A percentile compares a stretch with the other conserved stretches of the same genome.
phyloP scores from a whole-genome alignment of 441 rosid species.

The Gossypium davidsonii region DNA sequence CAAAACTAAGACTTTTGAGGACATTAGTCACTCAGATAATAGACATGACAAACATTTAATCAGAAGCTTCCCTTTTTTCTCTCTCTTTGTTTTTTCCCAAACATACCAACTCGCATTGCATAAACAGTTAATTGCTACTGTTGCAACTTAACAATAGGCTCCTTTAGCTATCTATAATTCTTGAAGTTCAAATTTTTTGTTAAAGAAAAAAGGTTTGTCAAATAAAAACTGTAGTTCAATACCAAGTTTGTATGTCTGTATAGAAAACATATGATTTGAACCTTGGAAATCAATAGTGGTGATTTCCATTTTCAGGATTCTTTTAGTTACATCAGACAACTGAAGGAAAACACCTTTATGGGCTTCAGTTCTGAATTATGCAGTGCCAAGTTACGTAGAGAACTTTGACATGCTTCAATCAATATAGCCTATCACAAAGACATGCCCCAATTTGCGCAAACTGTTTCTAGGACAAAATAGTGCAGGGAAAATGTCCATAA shows the following conservation, averaged over 20 bases:
- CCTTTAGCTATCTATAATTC: neutral
- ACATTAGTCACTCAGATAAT: slow-evolving; percentile 23
- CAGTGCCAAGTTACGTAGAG: neutral
- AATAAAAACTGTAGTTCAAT: neutral
- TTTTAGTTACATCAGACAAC: neutral
- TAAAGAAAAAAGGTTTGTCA: neutral
- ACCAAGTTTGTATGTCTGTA: neutral
- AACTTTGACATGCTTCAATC: neutral
- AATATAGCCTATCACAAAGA: slow-evolving; percentile 1
- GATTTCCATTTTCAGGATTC: neutral
- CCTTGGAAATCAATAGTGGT: neutral
- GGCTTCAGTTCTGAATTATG: neutral
- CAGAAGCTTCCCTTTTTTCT: neutral
- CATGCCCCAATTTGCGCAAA: neutral
- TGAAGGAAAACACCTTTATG: neutral
- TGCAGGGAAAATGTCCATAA: neutral
- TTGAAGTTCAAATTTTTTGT: neutral
- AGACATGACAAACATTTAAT: neutral
- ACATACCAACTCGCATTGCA: neutral
- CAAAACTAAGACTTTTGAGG: slow-evolving; percentile 41
- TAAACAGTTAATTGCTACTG: neutral
- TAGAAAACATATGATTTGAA: neutral
- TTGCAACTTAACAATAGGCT: neutral
- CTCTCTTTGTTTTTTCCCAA: neutral
- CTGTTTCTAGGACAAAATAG: neutral